phyloP scores from a whole-genome alignment of 306 rosid species.

The Clitoria ternatea region DNA sequence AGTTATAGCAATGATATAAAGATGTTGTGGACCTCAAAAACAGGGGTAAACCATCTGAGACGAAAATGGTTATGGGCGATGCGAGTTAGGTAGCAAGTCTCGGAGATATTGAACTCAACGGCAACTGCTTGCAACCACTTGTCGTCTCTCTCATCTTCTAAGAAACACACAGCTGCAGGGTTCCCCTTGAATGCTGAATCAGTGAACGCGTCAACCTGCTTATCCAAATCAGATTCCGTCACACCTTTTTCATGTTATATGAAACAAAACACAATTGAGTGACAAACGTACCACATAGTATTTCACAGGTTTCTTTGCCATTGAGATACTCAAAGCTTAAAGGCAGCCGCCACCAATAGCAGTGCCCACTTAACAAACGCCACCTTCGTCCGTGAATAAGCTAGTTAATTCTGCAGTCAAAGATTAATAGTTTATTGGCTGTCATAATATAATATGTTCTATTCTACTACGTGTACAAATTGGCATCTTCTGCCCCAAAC shows the following conservation, averaged over 20 bases:
- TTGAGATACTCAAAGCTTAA: background rate
- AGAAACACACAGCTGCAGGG: constrained; percentile 66
- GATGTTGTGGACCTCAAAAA: constrained; percentile 32
- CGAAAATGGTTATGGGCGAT: constrained; percentile 34
- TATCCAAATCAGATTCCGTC: background rate
- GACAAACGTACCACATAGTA: constrained; percentile 2
- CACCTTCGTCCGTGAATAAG: too few relatives aligned
- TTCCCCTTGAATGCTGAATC: constrained; percentile 71
- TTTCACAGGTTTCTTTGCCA: constrained; percentile 2
- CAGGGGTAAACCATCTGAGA: constrained; percentile 75
- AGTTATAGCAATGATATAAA: too few relatives aligned
- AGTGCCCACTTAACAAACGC: too few relatives aligned
- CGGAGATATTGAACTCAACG: constrained; percentile 45
- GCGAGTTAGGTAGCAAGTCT: constrained; percentile 43
- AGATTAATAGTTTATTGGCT: too few relatives aligned
- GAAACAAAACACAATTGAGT: background rate
- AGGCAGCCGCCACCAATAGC: too few relatives aligned
- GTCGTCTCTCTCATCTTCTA: constrained; percentile 52
- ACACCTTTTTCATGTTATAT: background rate
- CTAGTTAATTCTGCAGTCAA: too few relatives aligned
- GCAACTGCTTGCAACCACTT: constrained; percentile 60
- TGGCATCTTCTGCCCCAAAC: too few relatives aligned
- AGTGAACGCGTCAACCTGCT: constrained; percentile 68
- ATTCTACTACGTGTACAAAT: too few relatives aligned
- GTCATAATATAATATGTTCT: too few relatives aligned